Percentiles rank a stretch among this genome's conserved stretches.
Conservation (phyloP, 208 protist species). For the Sergeia podlipaevii region DNA sequence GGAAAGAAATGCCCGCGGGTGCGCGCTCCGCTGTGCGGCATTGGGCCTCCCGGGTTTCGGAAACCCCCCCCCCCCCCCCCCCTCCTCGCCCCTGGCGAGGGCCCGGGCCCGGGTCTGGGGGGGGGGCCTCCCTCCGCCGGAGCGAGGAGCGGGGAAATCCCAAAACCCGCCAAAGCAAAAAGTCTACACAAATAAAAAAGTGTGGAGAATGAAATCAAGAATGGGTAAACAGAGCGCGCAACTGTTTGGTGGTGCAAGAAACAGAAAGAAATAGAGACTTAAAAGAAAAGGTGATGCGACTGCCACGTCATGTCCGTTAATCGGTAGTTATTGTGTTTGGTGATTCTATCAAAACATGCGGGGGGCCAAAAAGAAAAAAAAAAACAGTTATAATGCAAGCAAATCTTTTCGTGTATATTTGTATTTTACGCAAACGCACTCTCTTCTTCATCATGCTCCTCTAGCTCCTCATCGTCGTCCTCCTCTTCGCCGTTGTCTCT, state of each 20-base stretch:
- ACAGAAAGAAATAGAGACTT: neutral
- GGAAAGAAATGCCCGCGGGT: neutral
- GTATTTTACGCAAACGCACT: neutral
- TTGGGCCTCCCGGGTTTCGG: neutral
- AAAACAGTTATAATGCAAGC: neutral
- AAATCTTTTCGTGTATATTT: neutral
- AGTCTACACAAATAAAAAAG: neutral
- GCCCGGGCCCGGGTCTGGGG: too few species aligned
- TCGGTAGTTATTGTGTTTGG: too few species aligned
- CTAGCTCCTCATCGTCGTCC: slow-evolving; percentile 3
- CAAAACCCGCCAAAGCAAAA: too few species aligned
- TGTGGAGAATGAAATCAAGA: neutral
- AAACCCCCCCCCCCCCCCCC: neutral
- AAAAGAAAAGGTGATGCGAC: neutral
- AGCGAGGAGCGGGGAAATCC: too few species aligned
- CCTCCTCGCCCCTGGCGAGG: too few species aligned
- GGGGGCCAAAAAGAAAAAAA: neutral
- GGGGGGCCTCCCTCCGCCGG: neutral
- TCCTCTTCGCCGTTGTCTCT: neutral
- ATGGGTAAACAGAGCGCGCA: neutral
- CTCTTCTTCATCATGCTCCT: slow-evolving; percentile 19
- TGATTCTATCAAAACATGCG: too few species aligned
- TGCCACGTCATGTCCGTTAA: neutral
- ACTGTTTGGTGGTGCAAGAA: neutral
- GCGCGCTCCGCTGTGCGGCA: neutral